Evolutionary conservation across 768 basidiomycete species (phyloP).

Genomic region (Termitomyces heimii): DNA sequence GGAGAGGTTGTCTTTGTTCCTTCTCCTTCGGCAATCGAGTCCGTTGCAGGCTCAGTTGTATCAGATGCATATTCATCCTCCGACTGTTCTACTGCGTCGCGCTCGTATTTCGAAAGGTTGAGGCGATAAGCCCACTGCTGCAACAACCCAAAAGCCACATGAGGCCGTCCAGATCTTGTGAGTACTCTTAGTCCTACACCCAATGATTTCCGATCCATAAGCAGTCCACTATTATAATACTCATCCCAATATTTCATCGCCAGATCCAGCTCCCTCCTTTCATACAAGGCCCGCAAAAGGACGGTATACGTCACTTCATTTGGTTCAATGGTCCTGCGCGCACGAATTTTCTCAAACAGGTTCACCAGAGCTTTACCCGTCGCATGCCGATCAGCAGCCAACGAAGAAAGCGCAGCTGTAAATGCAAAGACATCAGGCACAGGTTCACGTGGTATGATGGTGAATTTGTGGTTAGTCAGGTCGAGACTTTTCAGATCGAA

Average conservation of each 20-base stretch:
- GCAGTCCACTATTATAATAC: conserved; percentile 26
- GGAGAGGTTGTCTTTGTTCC: not conserved
- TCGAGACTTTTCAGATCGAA: not conserved
- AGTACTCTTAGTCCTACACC: conserved; percentile 46
- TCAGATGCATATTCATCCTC: not conserved
- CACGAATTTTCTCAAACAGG: conserved; percentile 3
- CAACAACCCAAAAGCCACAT: conserved; percentile 34
- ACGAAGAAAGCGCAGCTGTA: conserved; percentile 40
- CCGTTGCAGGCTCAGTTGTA: not conserved
- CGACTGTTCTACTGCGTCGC: conserved; percentile 15
- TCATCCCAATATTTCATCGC: conserved; percentile 41
- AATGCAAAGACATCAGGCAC: conserved; percentile 38
- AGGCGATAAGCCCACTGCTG: conserved; percentile 6
- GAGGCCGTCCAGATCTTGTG: conserved; percentile 34
- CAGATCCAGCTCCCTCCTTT: conserved; percentile 28
- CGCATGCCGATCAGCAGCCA: conserved; percentile 30
- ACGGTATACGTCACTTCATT: conserved; percentile 47
- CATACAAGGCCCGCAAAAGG: conserved; percentile 47
- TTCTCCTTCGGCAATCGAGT: not conserved
- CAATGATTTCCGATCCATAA: conserved; percentile 42
- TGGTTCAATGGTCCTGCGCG: conserved; percentile 23
- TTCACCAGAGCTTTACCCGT: conserved; percentile 5
- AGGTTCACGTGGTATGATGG: conserved; percentile 12
- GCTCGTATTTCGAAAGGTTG: conserved; percentile 13
- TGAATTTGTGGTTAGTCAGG: not conserved